These are phyloP conservation scores for Coemansia sp. DNA, from an alignment of 192 early-diverging fungal genomes.

Conservation along the genomic window DNA sequence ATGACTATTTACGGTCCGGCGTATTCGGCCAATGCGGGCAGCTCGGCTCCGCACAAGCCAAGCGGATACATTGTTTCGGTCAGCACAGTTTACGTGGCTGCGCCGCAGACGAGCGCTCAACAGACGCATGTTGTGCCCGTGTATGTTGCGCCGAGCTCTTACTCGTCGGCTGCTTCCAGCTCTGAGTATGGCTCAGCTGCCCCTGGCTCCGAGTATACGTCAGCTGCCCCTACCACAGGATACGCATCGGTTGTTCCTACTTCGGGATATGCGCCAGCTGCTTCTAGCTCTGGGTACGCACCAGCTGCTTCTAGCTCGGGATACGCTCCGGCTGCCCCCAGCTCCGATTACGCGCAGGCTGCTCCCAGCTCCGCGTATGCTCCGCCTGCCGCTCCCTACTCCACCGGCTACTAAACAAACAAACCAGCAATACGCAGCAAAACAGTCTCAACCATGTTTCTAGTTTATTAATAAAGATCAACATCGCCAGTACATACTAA, in stretches of 20 bases:
- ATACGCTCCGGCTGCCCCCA: not conserved
- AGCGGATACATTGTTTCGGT: slow-evolving; percentile 21
- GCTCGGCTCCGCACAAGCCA: slow-evolving; percentile 16
- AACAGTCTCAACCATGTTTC: not conserved
- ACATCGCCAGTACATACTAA: too few relatives aligned
- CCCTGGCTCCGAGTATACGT: not conserved
- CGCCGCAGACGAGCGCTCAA: not conserved
- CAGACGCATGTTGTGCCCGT: not conserved
- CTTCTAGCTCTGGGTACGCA: not conserved
- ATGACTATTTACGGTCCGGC: slow-evolving; percentile 10
- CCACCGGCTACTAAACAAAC: slow-evolving; percentile 4
- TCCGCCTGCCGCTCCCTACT: not conserved
- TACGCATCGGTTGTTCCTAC: not conserved
- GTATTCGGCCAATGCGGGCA: not conserved
- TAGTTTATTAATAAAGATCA: not conserved
- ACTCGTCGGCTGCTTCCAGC: not conserved
- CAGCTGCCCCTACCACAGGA: not conserved
- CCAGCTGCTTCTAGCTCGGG: not conserved
- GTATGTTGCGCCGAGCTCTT: not conserved
- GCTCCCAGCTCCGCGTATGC: not conserved
- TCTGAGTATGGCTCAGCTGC: not conserved
- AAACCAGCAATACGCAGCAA: not conserved
- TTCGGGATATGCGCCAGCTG: not conserved
- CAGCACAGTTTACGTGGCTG: slow-evolving; percentile 27
- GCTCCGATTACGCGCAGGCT: not conserved